Conservation (phyloP, 495 filamentous ascomycete species). For the Aspergillus funiculosus region DNA sequence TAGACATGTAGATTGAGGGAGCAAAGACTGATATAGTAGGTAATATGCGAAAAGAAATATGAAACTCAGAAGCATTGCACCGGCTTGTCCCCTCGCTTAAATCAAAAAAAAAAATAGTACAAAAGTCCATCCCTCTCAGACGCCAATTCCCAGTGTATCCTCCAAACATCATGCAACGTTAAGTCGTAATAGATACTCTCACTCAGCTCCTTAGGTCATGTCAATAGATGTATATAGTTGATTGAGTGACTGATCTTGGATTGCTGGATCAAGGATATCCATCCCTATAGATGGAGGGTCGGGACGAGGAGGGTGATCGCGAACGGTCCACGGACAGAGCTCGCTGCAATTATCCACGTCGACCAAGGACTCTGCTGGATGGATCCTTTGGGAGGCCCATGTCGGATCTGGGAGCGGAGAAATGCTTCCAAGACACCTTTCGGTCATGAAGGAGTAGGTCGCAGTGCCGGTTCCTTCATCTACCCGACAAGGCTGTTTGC, state of each 20-base stretch:
- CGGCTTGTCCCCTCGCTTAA: no score
- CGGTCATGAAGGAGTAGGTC: constrained; percentile 39
- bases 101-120: not conserved
- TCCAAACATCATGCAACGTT: constrained; percentile 1
- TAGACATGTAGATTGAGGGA: no score
- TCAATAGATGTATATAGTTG: constrained; percentile 37
- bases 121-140: not conserved
- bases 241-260: constrained; percentile 33
- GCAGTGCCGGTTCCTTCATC: constrained; percentile 23
- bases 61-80: no score
- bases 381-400: constrained; percentile 37
- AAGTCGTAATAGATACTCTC: not conserved
- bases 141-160: no score
- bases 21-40: no score
- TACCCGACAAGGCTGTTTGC: constrained; percentile 30
- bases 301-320: constrained; percentile 35
- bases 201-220: constrained; percentile 25
- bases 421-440: constrained; percentile 35
- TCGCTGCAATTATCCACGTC: constrained; percentile 40
- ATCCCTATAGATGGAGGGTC: constrained; percentile 34
- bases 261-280: constrained; percentile 34
- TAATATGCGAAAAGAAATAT: no score
- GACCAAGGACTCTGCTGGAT: constrained; percentile 34
- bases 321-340: constrained; percentile 42
- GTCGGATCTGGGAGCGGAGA: constrained; percentile 25